These are phyloP conservation scores for Trichosporon sp. DNA, from an alignment of 1,284 basidiomycete genomes.

Conservation along the genomic window DNA sequence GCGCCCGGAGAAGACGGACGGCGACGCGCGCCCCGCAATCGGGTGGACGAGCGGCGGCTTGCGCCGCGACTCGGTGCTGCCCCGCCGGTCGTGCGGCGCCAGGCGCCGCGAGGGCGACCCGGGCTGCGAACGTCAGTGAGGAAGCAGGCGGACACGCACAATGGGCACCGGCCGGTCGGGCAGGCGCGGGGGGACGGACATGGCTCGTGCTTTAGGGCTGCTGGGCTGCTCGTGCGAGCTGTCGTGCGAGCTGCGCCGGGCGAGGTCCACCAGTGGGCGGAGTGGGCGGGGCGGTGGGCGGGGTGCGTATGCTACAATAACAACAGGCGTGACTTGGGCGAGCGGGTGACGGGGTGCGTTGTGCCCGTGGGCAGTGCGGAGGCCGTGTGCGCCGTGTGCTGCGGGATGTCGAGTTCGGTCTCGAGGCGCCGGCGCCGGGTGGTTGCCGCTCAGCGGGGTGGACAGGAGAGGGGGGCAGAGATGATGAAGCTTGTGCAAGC, in stretches of 20 bases:
- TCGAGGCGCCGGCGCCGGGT: neutral
- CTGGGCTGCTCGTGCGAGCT: neutral
- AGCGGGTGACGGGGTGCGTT: neutral
- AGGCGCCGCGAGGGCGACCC: neutral
- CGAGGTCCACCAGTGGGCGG: neutral
- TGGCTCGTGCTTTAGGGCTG: neutral
- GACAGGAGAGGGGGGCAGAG: no score
- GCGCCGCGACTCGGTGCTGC: neutral
- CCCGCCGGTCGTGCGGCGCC: neutral
- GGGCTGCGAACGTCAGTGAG: neutral
- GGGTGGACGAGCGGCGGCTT: neutral
- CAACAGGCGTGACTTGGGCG: neutral
- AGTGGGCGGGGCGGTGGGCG: neutral
- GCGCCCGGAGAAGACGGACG: constrained; percentile 21
- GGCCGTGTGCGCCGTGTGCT: neutral
- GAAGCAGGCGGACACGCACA: neutral
- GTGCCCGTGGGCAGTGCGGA: no score
- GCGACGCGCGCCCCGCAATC: neutral
- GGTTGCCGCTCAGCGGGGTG: neutral
- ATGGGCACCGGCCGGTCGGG: neutral
- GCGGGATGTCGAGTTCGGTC: neutral
- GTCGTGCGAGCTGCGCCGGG: neutral
- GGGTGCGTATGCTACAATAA: neutral
- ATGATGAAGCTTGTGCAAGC: no score
- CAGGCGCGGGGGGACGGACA: neutral